Conservation (phyloP, 441 rosid species). For the Oxalis stricta region DNA sequence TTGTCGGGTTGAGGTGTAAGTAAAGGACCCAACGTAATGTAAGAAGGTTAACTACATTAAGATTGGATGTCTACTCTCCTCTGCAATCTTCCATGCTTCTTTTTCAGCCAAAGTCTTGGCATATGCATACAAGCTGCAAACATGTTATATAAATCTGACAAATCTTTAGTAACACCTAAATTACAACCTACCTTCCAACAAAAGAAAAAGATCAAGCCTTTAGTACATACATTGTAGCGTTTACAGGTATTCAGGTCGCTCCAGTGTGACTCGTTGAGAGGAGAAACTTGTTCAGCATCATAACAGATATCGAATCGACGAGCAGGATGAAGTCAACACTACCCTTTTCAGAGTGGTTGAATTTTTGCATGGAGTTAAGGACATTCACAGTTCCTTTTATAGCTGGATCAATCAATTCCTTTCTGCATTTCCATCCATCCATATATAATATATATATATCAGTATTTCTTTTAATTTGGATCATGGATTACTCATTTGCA, state of each 20-base stretch:
- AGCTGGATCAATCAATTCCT: constrained; percentile 51
- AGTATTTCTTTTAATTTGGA: too few species aligned
- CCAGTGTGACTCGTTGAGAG: constrained; percentile 73
- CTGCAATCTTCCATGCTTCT: constrained; percentile 66
- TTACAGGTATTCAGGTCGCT: constrained; percentile 62
- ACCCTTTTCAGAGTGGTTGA: constrained; percentile 39
- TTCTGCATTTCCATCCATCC: too few species aligned
- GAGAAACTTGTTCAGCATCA: constrained; percentile 30
- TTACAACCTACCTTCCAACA: too few species aligned
- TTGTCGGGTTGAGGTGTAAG: constrained; percentile 62
- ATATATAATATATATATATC: too few species aligned
- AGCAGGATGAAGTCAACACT: constrained; percentile 74
- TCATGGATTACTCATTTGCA: too few species aligned
- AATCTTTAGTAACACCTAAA: too few species aligned
- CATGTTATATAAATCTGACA: background rate
- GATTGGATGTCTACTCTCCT: constrained; percentile 44
- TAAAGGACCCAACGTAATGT: constrained; percentile 54
- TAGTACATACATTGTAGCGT: constrained; percentile 42
- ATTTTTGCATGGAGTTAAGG: constrained; percentile 42
- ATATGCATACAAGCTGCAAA: constrained; percentile 58
- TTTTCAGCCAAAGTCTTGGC: constrained; percentile 55
- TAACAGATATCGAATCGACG: constrained; percentile 40
- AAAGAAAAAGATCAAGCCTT: too few species aligned
- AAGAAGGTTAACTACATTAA: constrained; percentile 67
- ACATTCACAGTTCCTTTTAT: constrained; percentile 66